Base-by-base conservation (phyloP, 1,139 yeast genomes). In the Protomyces pachydermus region DNA sequence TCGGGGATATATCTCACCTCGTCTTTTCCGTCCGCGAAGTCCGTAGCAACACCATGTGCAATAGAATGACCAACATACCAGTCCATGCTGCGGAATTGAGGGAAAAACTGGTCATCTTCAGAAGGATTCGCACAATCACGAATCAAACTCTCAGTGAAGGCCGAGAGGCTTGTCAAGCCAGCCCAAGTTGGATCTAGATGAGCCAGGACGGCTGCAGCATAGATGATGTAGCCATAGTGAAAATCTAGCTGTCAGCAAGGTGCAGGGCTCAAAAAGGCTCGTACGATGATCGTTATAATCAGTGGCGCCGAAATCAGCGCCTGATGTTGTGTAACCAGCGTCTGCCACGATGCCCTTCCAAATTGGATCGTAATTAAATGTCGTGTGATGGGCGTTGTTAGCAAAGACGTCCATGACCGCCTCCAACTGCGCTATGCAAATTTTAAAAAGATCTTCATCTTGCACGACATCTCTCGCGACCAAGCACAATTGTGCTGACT, bases 1-100 rank as follows among this genome's bases (percentile, higher is more conserved):
- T 5, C 4, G 32, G 32, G 32, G 32, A 28, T 28, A 28, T 6
- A 28, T 18, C 25, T 5, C 12, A 95, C 95, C 71, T 87, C 93
- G 42, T 85, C 87, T 12, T 48, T 52, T 16, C 42, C 57, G 20
- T 25, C 34, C 6, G 53, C 34, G 14, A 25, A 25, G 69, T 83
- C 77, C 42, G 80, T 82, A 71, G 82, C 85, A 68, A 88, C 76
- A 16, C 95, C 95, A 66, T 82, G 82, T 6, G 95, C 95, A 90
- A 91, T 87, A 1, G 93, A 86, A 74, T 88, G 95, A 39, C 96
- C 96, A 55, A 80, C 80, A 76, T 76, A 88, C 89, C 88, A 88
- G 73, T 87, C 93, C 74, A 87, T 88, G 80, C 80, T 81, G 72
- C 95, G 81, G 56, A 82, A 87, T n/a, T 84, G 87, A 3, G 95